phyloP scores from a whole-genome alignment of 805 yeast genomes.

The Starmerella geochares region DNA sequence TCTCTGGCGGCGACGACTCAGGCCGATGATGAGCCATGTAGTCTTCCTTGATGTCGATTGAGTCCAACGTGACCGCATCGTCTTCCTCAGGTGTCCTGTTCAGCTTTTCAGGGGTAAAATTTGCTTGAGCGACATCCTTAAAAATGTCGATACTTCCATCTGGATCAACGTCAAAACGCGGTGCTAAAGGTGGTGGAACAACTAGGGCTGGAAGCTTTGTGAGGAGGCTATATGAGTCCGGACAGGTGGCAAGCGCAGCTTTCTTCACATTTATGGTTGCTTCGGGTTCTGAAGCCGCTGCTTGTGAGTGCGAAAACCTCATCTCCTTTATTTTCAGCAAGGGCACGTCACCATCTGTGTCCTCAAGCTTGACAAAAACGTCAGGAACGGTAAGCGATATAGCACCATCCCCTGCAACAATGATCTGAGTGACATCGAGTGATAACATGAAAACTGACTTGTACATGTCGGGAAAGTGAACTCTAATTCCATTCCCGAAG shows the following conservation, averaged over 20 bases:
- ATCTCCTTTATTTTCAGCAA: neutral
- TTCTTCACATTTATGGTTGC: neutral
- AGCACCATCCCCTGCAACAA: neutral
- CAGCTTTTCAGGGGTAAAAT: neutral
- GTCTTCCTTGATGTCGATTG: slow-evolving; percentile 23
- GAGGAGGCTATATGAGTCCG: slow-evolving; percentile 7
- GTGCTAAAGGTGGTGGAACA: slow-evolving; percentile 1
- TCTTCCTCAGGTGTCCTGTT: neutral
- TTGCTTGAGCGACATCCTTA: neutral
- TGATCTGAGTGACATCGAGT: neutral
- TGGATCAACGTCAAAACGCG: slow-evolving; percentile 3
- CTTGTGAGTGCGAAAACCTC: neutral
- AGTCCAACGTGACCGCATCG: neutral
- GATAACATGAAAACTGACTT: neutral
- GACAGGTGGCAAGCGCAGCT: slow-evolving; percentile 2
- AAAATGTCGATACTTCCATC: slow-evolving; percentile 7
- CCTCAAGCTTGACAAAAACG: slow-evolving; percentile 1
- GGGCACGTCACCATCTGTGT: neutral
- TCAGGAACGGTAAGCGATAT: neutral
- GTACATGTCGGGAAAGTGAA: slow-evolving; percentile 8
- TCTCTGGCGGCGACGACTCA: neutral
- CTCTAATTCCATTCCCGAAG: neutral
- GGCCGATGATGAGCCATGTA: slow-evolving; percentile 7
- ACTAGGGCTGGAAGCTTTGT: neutral
- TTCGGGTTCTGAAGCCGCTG: neutral